These are phyloP conservation scores for Musa itinerans DNA, from an alignment of 176 grass and related monocot genomes.

Conservation along the genomic window DNA sequence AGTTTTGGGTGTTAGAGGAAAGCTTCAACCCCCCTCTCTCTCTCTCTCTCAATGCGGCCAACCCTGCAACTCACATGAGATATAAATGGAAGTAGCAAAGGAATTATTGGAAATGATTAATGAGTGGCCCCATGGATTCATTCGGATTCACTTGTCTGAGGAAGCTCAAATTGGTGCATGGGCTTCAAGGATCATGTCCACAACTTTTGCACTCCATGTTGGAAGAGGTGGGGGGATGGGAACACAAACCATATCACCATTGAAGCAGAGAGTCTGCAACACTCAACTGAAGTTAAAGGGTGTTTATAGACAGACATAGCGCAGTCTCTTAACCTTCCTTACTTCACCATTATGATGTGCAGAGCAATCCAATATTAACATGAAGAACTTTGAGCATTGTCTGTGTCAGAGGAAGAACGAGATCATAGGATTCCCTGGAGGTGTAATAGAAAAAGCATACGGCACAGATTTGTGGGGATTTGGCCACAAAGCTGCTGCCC, in stretches of 20 bases:
- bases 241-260: too few relatives aligned
- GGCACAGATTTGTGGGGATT: too few relatives aligned
- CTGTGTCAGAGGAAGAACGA: not conserved
- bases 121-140: conserved; percentile 12
- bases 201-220: conserved; percentile 1
- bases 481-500: too few relatives aligned
- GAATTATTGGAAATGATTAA: conserved; percentile 4
- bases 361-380: not conserved
- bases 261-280: too few relatives aligned
- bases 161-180: conserved; percentile 19
- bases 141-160: not conserved
- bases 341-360: too few relatives aligned
- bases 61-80: conserved; percentile 22
- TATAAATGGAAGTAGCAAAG: conserved; percentile 7
- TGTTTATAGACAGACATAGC: too few relatives aligned
- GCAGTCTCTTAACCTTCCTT: too few relatives aligned
- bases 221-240: too few relatives aligned
- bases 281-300: too few relatives aligned
- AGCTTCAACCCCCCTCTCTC: conserved; percentile 7
- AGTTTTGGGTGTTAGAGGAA: conserved; percentile 1
- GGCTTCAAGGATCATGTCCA: conserved; percentile 13
- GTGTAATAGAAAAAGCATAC: not conserved
- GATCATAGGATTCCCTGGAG: not conserved
- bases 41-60: conserved; percentile 16
- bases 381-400: not conserved